Evolutionary conservation across 2,329 filamentous ascomycete species (phyloP).

Genomic region (Fragosphaeria purpurea): DNA sequence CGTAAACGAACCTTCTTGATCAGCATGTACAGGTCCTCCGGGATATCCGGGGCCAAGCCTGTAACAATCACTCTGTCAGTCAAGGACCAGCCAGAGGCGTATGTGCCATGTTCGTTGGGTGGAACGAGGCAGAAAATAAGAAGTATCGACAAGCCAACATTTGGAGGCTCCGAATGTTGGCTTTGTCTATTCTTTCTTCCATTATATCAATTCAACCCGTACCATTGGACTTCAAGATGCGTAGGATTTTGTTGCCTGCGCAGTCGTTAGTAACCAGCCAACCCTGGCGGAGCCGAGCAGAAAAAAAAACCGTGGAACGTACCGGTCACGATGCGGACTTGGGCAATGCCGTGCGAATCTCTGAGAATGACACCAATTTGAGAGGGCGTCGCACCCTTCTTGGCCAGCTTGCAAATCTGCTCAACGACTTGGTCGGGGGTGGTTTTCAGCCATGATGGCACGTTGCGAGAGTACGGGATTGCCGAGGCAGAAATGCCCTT

Average conservation of each 20-base stretch:
- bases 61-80: conserved; percentile 86
- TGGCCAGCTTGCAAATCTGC: conserved; percentile 98
- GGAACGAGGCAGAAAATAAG: too few species aligned
- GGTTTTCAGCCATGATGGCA: conserved; percentile 96
- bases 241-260: conserved; percentile 98
- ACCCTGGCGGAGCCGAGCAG: too few species aligned
- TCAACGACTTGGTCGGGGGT: conserved; percentile 97
- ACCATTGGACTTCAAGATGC: conserved; percentile 97
- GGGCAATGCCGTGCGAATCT: conserved; percentile 95
- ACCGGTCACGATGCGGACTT: conserved; percentile 97
- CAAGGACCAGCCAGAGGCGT: conserved; percentile 82
- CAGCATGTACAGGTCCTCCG: conserved; percentile 99
- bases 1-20: conserved; percentile 83
- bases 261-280: conserved; percentile 8
- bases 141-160: too few species aligned
- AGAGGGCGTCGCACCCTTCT: conserved; percentile 96
- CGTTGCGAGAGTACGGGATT: conserved; percentile 88
- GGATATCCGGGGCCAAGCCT: conserved; percentile 98
- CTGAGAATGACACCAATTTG: conserved; percentile 98
- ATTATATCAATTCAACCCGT: conserved; percentile 44
- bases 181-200: too few species aligned
- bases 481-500: conserved; percentile 97
- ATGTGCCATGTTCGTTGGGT: conserved; percentile 1
- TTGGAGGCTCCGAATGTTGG: too few species aligned
- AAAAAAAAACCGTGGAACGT: conserved; percentile 29